Base-by-base conservation (phyloP, 2,329 filamentous ascomycete species). In the Penicillium polonicum region DNA sequence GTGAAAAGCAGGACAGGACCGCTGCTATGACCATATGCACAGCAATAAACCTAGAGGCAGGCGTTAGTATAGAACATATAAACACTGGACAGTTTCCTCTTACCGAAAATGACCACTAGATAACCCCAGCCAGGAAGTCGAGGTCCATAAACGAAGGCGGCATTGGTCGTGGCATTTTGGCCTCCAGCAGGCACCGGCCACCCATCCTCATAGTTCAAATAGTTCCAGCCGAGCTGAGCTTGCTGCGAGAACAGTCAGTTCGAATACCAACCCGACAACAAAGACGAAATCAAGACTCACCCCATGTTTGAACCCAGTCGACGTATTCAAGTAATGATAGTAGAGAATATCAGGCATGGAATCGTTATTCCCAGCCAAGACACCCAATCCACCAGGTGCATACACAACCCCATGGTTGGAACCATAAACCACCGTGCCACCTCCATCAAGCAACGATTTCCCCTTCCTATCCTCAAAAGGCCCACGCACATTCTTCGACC, bases 271-370 rank as follows among this genome's bases (percentile, higher is more conserved):
- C 21, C 7, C 17, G 3, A 31, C 39, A 54, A 43, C 36, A 23
- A 23, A n/a, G 29, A 15, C 2, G 12, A 33, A 13, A 33, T 2
- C 5, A 21, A 41, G 29, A 69, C 70, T 56, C 38, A 74, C 72
- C 0, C 36, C 49, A 41, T 71, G 58, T 7, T 13, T 19, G 33
- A 75, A 68, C 2, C 71, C 72, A 44, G 69, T 65, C 13, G 64
- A 68, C 3, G 70, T 70, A 57, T 75, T 74, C 55, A 74, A 57
- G 39, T 75, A 77, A 62, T 77, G 74, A 60, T 74, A 77, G 38
- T 76, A 77, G 13, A 77, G 60, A 38, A 76, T 65, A 60, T 77
- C 75, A 17, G 64, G 62, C 5, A 48, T 52, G 10, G 60, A 64
- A 7, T 49, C 60, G 44, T 65, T 45, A 7, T 19, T 67, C 19